A percentile compares a stretch with the other conserved stretches of the same genome.
Conservation (phyloP, 1,284 basidiomycete genomes). For the Microbotryum scabiosae region DNA sequence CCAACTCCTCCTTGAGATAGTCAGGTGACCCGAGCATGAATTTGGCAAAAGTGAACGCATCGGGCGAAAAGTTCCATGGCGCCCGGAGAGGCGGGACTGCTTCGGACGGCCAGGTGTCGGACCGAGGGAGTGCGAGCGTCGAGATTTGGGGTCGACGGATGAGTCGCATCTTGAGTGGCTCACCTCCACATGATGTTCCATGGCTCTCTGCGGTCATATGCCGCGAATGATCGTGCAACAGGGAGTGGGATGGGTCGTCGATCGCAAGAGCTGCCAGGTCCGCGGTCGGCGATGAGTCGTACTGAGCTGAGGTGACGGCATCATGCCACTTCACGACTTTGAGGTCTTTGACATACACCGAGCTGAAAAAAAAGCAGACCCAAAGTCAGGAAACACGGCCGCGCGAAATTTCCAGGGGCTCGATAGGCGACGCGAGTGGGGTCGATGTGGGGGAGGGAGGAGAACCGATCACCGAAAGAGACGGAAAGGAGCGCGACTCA, state of each 20-base stretch:
- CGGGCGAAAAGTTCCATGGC: slow-evolving; percentile 91
- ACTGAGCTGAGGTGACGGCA: slow-evolving; percentile 23
- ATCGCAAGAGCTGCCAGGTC: slow-evolving; percentile 10
- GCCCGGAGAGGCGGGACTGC: slow-evolving; percentile 81
- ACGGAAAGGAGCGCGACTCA: background rate
- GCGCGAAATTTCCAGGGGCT: too few species aligned
- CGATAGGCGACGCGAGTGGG: too few species aligned
- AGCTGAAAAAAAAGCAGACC: slow-evolving; percentile 36
- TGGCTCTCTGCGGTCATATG: background rate
- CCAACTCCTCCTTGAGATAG: slow-evolving; percentile 62
- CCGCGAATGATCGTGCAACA: slow-evolving; percentile 16
- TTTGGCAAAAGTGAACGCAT: slow-evolving; percentile 78
- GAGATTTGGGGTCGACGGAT: slow-evolving; percentile 90
- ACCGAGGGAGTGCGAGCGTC: slow-evolving; percentile 87
- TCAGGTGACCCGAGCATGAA: slow-evolving; percentile 93
- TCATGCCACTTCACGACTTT: slow-evolving; percentile 67
- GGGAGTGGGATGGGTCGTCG: slow-evolving; percentile 22
- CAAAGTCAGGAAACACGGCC: too few species aligned
- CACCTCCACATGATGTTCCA: background rate
- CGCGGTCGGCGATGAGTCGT: background rate
- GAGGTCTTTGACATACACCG: slow-evolving; percentile 76
- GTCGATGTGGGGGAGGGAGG: background rate
- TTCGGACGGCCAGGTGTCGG: slow-evolving; percentile 85
- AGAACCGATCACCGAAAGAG: background rate
- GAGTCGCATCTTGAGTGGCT: slow-evolving; percentile 65